Evolutionary conservation across 306 rosid genomes (phyloP), one percentile per base, ranked within the genome.

Genomic region (Crotalaria pallida): DNA sequence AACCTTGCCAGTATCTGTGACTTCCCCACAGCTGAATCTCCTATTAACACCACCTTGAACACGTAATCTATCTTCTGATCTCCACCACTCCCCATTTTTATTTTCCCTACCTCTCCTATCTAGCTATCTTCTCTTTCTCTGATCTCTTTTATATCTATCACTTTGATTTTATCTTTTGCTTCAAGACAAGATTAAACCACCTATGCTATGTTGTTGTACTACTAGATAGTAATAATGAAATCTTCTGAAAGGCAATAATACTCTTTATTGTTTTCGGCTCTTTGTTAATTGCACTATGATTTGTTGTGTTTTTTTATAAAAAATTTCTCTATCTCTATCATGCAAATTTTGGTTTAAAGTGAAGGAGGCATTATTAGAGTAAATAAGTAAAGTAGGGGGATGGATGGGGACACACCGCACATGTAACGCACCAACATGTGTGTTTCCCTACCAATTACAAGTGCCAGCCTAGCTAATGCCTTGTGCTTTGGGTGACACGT

Each of bases 21-120:
- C 68, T 94, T 94, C 4, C 98, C 98, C n/a, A 94, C 98, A 31
- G 98, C 98, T 19, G 97, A 94, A 74, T 94, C 97, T 0, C 98
- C 98, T 13, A 94, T 94, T 71, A 94, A 76, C 65, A 91, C 97
- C 83, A 94, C 92, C 88, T 94, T 94, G 89, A 94, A 94, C 59
- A 94, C 98, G 53, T 90, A 94, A 67, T 94, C 98, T 19, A 94
- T 88, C 90, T 88, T 94, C 92, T 91, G 97, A 43, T 92, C 98
- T 27, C 85, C 91, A n/a, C 83, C 96, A 65, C 84, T 86, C 71
- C 89, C 94, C 98, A 93, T 92, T 53, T 57, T 13, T 10, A 31
- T 12, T 60, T n/a, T 47, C 18, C 1, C 45, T 10, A 19, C 23
- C 3, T 65, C 31, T 45, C n/a, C n/a, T n/a, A n/a, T n/a, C n/a